Percentiles rank a stretch among this genome's conserved stretches.
These are phyloP conservation scores for Neurospora sp. DNA, from an alignment of 495 filamentous ascomycete species.

Conservation along the genomic window DNA sequence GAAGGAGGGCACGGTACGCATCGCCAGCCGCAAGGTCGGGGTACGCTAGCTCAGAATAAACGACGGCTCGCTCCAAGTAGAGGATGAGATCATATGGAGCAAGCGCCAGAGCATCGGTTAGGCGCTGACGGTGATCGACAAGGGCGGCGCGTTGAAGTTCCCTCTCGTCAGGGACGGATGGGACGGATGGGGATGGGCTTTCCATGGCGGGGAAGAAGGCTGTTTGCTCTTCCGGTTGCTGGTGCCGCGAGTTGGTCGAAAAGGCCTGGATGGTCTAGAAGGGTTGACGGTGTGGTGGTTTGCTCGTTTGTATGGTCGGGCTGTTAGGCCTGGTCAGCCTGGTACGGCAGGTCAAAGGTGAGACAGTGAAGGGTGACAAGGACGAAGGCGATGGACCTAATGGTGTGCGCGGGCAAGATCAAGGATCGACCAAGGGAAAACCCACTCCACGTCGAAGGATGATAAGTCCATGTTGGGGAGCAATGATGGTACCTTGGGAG, in stretches of 20 bases:
- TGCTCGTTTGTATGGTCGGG: neutral
- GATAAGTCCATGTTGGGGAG: neutral
- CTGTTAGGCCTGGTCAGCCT: neutral
- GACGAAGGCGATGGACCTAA: neutral
- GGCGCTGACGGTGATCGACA: slow-evolving; percentile 32
- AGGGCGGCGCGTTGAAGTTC: slow-evolving; percentile 27
- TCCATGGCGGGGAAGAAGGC: slow-evolving; percentile 21
- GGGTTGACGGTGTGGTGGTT: neutral
- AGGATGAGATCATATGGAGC: slow-evolving; percentile 69
- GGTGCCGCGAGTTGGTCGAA: neutral
- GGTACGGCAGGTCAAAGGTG: neutral
- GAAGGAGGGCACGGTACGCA: slow-evolving; percentile 77
- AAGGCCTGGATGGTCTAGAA: neutral
- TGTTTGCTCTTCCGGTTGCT: neutral
- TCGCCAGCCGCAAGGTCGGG: slow-evolving; percentile 85
- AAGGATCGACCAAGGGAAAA: neutral
- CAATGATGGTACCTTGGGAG: neutral
- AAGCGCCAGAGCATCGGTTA: slow-evolving; percentile 38
- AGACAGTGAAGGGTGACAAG: neutral
- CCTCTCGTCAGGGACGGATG: slow-evolving; percentile 21
- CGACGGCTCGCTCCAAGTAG: slow-evolving; percentile 60
- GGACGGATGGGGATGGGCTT: slow-evolving; percentile 21
- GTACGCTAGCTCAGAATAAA: slow-evolving; percentile 68
- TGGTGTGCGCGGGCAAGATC: neutral
- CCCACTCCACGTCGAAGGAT: neutral